Conservation (phyloP, 495 filamentous ascomycete genomes). For the Cercophora sp. region DNA sequence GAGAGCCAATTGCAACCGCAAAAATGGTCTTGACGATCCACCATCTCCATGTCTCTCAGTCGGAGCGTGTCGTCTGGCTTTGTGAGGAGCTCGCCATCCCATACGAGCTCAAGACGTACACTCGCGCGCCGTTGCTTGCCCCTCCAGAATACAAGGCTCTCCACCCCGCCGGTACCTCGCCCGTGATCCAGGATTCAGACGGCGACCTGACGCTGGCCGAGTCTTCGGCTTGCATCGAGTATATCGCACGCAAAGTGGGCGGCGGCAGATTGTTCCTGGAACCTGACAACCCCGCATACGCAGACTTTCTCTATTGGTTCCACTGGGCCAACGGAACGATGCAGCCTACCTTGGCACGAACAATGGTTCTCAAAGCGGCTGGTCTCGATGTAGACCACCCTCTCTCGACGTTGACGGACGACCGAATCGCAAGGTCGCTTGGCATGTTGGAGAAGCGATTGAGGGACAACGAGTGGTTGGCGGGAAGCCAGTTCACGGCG, state of each 20-base stretch:
- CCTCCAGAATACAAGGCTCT: conserved; percentile 51
- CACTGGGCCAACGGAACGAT: conserved; percentile 58
- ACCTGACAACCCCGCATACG: conserved; percentile 42
- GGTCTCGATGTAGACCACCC: conserved; percentile 6
- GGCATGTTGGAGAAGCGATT: conserved; percentile 43
- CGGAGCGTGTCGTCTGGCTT: conserved; percentile 60
- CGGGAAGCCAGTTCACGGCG: conserved; percentile 55
- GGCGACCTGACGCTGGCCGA: conserved; percentile 47
- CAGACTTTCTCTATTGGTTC: conserved; percentile 59
- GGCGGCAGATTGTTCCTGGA: conserved; percentile 39
- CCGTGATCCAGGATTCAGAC: conserved; percentile 51
- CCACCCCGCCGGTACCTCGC: conserved; percentile 50
- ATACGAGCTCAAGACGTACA: conserved; percentile 50
- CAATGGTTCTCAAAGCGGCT: conserved; percentile 5
- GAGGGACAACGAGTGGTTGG: conserved; percentile 47
- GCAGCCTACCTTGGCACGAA: conserved; percentile 33
- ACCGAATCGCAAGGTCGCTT: conserved; percentile 27
- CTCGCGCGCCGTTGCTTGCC: conserved; percentile 47
- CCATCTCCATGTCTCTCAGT: conserved; percentile 54
- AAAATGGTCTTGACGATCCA: conserved; percentile 50
- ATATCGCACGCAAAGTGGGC: conserved; percentile 51
- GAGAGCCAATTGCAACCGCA: too few relatives aligned
- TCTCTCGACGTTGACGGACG: conserved; percentile 14
- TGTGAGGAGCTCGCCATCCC: conserved; percentile 57
- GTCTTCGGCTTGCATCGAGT: conserved; percentile 52